Conservation (phyloP, 2,329 filamentous ascomycete genomes). For the Hymenoscyphus infarciens region DNA sequence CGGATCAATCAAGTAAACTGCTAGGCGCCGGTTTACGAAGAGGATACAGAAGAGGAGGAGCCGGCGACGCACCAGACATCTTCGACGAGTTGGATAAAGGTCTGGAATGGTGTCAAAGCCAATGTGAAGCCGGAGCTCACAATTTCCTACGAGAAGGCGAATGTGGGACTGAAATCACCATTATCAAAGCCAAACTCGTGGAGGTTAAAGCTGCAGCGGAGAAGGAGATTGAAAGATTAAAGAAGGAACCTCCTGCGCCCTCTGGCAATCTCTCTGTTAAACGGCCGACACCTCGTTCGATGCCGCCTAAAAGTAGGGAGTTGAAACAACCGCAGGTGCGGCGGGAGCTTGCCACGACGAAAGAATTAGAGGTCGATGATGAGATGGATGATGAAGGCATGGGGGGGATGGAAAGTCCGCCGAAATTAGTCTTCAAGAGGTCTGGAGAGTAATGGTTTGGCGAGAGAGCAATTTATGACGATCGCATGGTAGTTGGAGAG, state of each 20-base stretch:
- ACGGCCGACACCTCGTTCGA: not conserved
- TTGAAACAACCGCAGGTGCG: constrained; percentile 15
- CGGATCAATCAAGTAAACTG: constrained; percentile 18
- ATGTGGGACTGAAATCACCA: constrained; percentile 71
- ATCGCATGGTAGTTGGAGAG: too few relatives aligned
- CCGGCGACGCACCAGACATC: constrained; percentile 40
- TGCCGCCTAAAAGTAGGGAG: constrained; percentile 12
- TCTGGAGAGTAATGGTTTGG: constrained; percentile 23
- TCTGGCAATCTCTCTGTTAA: constrained; percentile 1
- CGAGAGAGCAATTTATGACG: not conserved
- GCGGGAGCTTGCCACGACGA: constrained; percentile 9
- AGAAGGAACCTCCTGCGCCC: constrained; percentile 19
- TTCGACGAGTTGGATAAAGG: constrained; percentile 75
- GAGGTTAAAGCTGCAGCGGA: constrained; percentile 52
- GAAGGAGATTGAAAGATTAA: constrained; percentile 28
- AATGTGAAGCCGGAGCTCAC: constrained; percentile 84
- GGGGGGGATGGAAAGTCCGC: constrained; percentile 23
- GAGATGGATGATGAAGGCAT: constrained; percentile 29
- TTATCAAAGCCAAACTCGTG: constrained; percentile 43
- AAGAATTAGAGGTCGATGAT: constrained; percentile 28
- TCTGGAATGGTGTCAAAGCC: constrained; percentile 73
- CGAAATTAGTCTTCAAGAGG: constrained; percentile 30
- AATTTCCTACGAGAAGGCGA: constrained; percentile 86
- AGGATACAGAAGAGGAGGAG: constrained; percentile 25
- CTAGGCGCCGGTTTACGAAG: constrained; percentile 25